Evolutionary conservation across 768 basidiomycete species (phyloP), one percentile per base, ranked within the genome.

Genomic region (Leccinum disarticulatum): DNA sequence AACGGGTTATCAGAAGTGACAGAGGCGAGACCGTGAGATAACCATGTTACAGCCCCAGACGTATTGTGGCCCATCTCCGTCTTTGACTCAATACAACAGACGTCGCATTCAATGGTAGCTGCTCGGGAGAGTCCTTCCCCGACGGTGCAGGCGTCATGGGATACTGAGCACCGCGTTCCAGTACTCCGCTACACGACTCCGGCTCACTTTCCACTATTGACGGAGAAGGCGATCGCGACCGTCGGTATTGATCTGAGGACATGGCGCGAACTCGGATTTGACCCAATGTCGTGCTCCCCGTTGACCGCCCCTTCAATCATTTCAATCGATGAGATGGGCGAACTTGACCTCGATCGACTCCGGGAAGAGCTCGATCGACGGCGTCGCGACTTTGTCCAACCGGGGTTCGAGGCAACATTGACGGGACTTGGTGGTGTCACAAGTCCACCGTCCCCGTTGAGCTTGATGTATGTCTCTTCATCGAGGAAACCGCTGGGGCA

Each of bases 341-440:
- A 76, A 52, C 69, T 69, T 13, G 74, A 76, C 52, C 70, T 73
- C 61, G 73, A 77, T 54, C 70, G 78, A 60, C 66, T 78, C 53
- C 70, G 75, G 7, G 77, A 74, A 3, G 78, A 73, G 56, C 81
- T 77, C 57, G 78, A 73, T 41, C 81, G 72, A 48, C 83, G 73
- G n/a, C 80, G 70, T 53, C 80, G 75, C 62, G 73, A 62, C 49
- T 70, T 76, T 25, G 74, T 75, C 14, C 72, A 72, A 17, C 72
- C 70, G 2, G 87, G 86, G 68, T 90, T 88, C 9, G 85, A 81
- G 3, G 84, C 85, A 22, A 87, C 77, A 62, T 86, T 88, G 15
- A 89, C 78, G 11, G 90, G 90, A 70, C 87, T 90, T 0, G 89
- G 89, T 1, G 90, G 90, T 0, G 88, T 89, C 10, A 87, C 89